Evolutionary conservation across 1,284 basidiomycete genomes (phyloP).

Genomic region (Apiotrichum porosum): DNA sequence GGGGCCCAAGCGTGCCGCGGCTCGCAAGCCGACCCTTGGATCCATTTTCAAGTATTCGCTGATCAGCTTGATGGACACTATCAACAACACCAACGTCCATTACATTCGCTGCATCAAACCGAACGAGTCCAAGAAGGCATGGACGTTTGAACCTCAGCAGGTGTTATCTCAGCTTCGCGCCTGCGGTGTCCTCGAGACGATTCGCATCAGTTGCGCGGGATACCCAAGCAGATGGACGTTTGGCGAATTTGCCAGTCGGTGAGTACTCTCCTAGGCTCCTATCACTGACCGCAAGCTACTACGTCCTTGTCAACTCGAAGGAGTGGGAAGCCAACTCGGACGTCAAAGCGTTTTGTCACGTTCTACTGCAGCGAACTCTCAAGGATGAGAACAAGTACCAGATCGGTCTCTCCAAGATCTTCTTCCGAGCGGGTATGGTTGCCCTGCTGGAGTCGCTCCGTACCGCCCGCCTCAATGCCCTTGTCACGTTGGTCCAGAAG

Average conservation of each 20-base stretch:
- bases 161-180: slow-evolving; percentile 92
- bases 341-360: slow-evolving; percentile 72
- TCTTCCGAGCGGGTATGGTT: slow-evolving; percentile 98
- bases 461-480: slow-evolving; percentile 76
- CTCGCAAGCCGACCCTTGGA: slow-evolving; percentile 91
- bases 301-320: slow-evolving; percentile 85
- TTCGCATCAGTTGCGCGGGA: slow-evolving; percentile 96
- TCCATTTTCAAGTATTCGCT: slow-evolving; percentile 97
- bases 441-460: slow-evolving; percentile 92
- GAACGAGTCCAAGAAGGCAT: slow-evolving; percentile 92
- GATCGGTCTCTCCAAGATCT: slow-evolving; percentile 94
- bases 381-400: slow-evolving; percentile 96
- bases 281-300: too few relatives aligned
- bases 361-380: slow-evolving; percentile 80
- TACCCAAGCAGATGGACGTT: slow-evolving; percentile 99
- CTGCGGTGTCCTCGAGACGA: slow-evolving; percentile 98
- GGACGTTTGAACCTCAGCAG: slow-evolving; percentile 95
- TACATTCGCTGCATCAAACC: slow-evolving; percentile 99
- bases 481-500: slow-evolving; percentile 96
- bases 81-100: slow-evolving; percentile 95
- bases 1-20: slow-evolving; percentile 52
- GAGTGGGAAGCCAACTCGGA: slow-evolving; percentile 72
- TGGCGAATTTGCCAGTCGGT: slow-evolving; percentile 98
- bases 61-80: slow-evolving; percentile 92
- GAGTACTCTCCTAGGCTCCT: slow-evolving; percentile 31